phyloP scores from a whole-genome alignment of 148 eudicot species.

The Rheum nobile region DNA sequence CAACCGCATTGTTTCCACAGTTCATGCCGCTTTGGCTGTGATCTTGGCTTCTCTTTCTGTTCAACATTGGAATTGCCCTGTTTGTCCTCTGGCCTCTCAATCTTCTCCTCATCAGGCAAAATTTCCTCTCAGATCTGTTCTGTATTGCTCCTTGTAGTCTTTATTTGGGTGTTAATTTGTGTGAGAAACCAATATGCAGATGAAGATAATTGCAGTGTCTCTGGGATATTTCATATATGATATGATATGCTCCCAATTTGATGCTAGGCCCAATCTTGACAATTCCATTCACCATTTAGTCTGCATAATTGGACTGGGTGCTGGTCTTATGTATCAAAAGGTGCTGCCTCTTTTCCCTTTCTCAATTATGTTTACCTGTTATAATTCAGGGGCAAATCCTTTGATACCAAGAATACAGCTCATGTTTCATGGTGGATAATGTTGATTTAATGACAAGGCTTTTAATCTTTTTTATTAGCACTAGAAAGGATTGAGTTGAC shows the following conservation, averaged over 20 bases:
- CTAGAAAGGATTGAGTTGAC: not conserved
- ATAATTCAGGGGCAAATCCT: not conserved
- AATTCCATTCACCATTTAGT: conserved; percentile 80
- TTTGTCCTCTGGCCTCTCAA: not conserved
- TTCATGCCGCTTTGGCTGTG: conserved; percentile 58
- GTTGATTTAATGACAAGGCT: not conserved
- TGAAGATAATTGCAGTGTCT: conserved; percentile 52
- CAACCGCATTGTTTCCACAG: conserved; percentile 64
- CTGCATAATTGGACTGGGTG: conserved; percentile 65
- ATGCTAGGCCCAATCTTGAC: conserved; percentile 40
- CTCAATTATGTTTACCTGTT: not conserved
- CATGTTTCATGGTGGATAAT: not conserved
- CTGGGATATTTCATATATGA: conserved; percentile 67
- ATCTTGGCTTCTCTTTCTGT: conserved; percentile 42
- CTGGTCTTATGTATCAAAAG: conserved; percentile 73
- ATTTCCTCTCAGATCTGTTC: too few species aligned
- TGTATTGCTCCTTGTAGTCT: not conserved
- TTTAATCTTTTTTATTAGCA: not conserved
- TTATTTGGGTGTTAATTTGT: not conserved
- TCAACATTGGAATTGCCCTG: conserved; percentile 53
- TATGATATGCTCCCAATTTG: conserved; percentile 53
- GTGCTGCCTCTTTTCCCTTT: conserved; percentile 19
- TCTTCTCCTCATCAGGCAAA: conserved; percentile 7
- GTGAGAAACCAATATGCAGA: conserved; percentile 24
- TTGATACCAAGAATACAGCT: not conserved